These are phyloP conservation scores for Hansenula lynferdii DNA, from an alignment of 1,139 yeast species.

Conservation along the genomic window DNA sequence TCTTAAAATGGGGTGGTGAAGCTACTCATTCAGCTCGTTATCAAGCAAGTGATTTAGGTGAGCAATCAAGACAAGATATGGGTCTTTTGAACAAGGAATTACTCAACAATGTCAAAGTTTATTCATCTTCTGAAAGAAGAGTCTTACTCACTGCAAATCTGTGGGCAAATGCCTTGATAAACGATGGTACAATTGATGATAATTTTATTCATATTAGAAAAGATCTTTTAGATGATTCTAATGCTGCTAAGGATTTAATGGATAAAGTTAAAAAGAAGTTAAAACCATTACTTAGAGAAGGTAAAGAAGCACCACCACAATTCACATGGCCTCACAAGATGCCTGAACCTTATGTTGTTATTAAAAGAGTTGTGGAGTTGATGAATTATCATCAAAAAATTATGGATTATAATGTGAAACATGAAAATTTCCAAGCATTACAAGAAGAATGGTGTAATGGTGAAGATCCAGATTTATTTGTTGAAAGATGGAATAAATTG, in stretches of 20 bases:
- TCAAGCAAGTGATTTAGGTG: conserved; percentile 94
- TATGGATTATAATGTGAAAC: conserved; percentile 75
- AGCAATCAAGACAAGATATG: conserved; percentile 89
- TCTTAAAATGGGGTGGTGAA: conserved; percentile 99
- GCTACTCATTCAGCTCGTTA: conserved; percentile 97
- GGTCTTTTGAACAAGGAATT: conserved; percentile 82
- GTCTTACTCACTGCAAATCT: conserved; percentile 90
- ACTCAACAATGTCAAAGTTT: conserved; percentile 78
- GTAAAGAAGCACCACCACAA: conserved; percentile 97
- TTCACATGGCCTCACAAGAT: conserved; percentile 98
- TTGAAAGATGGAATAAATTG: conserved; percentile 96
- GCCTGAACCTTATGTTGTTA: conserved; percentile 95
- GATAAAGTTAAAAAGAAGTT: conserved; percentile 96
- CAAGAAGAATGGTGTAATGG: conserved; percentile 95
- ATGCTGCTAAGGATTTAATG: conserved; percentile 97
- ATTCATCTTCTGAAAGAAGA: conserved; percentile 90
- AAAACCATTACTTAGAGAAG: conserved; percentile 90
- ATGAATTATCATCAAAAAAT: conserved; percentile 90
- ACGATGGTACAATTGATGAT: conserved; percentile 61
- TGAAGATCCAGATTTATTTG: conserved; percentile 85
- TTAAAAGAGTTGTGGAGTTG: conserved; percentile 88
- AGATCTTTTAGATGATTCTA: conserved; percentile 91
- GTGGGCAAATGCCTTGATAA: conserved; percentile 79
- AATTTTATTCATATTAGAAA: conserved; percentile 81
- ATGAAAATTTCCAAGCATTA: conserved; percentile 60